Base-by-base conservation (phyloP, 495 filamentous ascomycete species). In the Aeminium ludgeri region DNA sequence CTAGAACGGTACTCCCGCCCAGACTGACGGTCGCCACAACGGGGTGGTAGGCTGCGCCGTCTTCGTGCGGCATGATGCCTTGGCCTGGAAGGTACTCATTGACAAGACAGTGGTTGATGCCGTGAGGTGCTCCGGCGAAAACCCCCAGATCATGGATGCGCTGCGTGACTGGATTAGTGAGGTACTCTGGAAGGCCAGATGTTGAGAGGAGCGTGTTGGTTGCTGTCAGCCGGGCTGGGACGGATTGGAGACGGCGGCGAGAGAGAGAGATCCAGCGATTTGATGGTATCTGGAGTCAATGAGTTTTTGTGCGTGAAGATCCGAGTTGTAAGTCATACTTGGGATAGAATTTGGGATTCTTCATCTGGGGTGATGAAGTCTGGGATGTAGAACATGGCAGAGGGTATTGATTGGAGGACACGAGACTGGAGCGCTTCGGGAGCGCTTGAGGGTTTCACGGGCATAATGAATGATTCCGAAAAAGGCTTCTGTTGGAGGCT, bases 11-110 rank as follows among this genome's bases (percentile, higher is more conserved):
- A 15, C 70, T 68, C 0, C 73, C 74, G 0, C 84, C 82, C 15
- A 97, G 62, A 57, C 80, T 87, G 36, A 97, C 77, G 3, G 89
- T 96, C 31, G 82, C 86, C 3, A 95, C 87, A 20, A 91, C 70
- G 1, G 81, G 79, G 48, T 80, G 65, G 55, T 97, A 97, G 0
- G 87, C 85, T 1, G 67, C 56, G 0, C 89, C 89, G 53, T 97
- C 89, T 60, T 97, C 86, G 54, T 97, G 89, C 39, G 86, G 74
- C 81, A 95, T 87, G 45, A 96, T 97, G 6, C 89, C 89, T 48
- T 93, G 79, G 1, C 82, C 83, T 0, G 82, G 75, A 1, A 59
- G 60, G 59, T 97, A 97, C 59, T 95, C 86, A 52, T 97, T 97
- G 30, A 96, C 71, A 13, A 97, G 67, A 34, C 89, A 80, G 64